Evolutionary conservation across 2,329 filamentous ascomycete species (phyloP).

Genomic region (Colletotrichum sublineola): DNA sequence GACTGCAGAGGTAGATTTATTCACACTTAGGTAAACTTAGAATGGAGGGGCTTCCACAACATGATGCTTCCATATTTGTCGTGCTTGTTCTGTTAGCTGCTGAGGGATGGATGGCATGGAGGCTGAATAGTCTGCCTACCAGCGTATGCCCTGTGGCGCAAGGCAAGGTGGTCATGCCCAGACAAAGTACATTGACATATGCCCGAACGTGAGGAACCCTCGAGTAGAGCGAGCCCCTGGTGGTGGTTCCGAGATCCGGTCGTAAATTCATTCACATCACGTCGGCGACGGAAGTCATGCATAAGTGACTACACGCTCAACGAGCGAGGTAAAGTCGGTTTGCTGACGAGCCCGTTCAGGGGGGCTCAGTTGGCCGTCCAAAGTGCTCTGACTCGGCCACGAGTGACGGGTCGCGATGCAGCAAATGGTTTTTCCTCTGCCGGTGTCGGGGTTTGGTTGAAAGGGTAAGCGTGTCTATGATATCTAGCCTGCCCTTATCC

Average conservation of each 20-base stretch:
- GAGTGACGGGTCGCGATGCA: background rate
- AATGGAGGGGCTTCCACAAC: slow-evolving; percentile 5
- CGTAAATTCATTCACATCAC: background rate
- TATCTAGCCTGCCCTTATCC: too few species aligned
- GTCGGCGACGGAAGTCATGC: background rate
- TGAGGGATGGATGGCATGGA: background rate
- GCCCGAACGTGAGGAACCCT: background rate
- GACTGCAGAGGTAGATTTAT: slow-evolving; percentile 29
- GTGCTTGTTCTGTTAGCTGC: too few species aligned
- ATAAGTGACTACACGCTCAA: background rate
- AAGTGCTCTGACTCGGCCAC: background rate
- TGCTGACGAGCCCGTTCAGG: background rate
- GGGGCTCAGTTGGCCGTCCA: background rate
- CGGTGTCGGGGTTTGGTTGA: too few species aligned
- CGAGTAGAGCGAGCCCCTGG: background rate
- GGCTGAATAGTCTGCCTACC: background rate
- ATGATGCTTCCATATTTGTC: background rate
- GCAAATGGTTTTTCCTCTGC: background rate
- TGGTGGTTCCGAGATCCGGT: background rate
- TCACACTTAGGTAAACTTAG: slow-evolving; percentile 8
- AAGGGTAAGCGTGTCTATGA: too few species aligned
- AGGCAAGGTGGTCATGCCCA: background rate
- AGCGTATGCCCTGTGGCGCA: background rate
- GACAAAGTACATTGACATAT: background rate
- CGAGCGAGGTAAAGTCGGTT: background rate